Percentiles rank a stretch among this genome's conserved stretches.
phyloP scores from a whole-genome alignment of 140 eudicot genomes.

The Ambrosia hybrid region DNA sequence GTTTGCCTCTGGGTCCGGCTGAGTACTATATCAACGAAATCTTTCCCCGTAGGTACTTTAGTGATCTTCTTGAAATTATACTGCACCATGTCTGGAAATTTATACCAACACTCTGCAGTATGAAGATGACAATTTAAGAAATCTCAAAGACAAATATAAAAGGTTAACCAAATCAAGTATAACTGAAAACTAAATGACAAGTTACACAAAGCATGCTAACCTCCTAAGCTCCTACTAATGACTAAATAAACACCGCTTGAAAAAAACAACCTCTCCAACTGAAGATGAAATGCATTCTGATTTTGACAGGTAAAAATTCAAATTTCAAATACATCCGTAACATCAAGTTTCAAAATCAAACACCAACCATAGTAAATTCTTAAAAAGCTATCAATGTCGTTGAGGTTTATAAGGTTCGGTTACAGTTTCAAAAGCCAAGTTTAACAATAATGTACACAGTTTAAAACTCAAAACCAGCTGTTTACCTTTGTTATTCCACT shows the following conservation, averaged over 20 bases:
- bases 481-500: background rate
- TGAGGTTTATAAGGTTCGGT: background rate
- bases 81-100: slow-evolving; percentile 71
- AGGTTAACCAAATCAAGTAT: background rate
- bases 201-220: background rate
- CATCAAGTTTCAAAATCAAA: background rate
- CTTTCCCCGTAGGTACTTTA: slow-evolving; percentile 91
- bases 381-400: background rate
- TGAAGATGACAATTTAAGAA: background rate
- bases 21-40: slow-evolving; percentile 78
- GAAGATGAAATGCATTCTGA: background rate
- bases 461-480: background rate
- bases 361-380: slow-evolving; percentile 1
- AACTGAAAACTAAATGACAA: background rate
- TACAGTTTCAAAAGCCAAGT: background rate
- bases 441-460: background rate
- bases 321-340: background rate
- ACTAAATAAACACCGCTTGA: background rate
- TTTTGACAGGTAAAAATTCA: background rate
- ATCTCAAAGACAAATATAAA: background rate
- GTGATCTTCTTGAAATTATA: slow-evolving; percentile 90
- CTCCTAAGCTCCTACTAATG: background rate
- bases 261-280: background rate
- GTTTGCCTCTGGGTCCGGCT: slow-evolving; percentile 95
- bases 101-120: slow-evolving; percentile 25